Percentiles rank a stretch among this genome's conserved stretches.
Evolutionary conservation across 1,284 basidiomycete species (phyloP).

Genomic region (Neolentinus lepideus): DNA sequence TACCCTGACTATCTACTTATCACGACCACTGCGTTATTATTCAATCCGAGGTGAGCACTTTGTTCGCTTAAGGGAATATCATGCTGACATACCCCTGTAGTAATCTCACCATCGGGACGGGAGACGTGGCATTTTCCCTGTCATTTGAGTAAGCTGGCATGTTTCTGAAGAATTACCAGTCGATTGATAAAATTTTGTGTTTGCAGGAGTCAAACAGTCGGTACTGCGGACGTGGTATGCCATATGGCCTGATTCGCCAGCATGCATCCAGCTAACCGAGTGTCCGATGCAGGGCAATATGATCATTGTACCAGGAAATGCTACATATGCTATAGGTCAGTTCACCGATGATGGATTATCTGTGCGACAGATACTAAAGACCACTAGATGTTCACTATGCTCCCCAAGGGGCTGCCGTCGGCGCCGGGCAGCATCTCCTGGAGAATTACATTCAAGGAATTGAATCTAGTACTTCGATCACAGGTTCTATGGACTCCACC

Average conservation of each 20-base stretch:
- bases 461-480: slow-evolving; percentile 50
- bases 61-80: background rate
- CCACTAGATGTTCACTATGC: slow-evolving; percentile 54
- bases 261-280: slow-evolving; percentile 15
- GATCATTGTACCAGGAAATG: slow-evolving; percentile 48
- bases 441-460: slow-evolving; percentile 70
- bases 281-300: slow-evolving; percentile 34
- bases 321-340: slow-evolving; percentile 45
- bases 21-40: slow-evolving; percentile 50
- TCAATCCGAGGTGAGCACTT: slow-evolving; percentile 49
- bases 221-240: slow-evolving; percentile 51
- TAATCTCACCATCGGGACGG: slow-evolving; percentile 65
- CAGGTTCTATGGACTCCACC: slow-evolving; percentile 54
- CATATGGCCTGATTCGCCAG: slow-evolving; percentile 9
- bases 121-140: slow-evolving; percentile 58
- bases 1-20: slow-evolving; percentile 67
- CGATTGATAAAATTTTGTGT: slow-evolving; percentile 3
- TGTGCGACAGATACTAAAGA: background rate
- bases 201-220: slow-evolving; percentile 44
- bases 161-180: background rate
- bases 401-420: slow-evolving; percentile 49
- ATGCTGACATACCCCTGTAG: slow-evolving; percentile 26
- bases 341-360: background rate
- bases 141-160: slow-evolving; percentile 43
- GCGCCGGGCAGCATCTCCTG: slow-evolving; percentile 52